Conservation (phyloP, 208 protist species). For the Trypanosoma caninum region DNA sequence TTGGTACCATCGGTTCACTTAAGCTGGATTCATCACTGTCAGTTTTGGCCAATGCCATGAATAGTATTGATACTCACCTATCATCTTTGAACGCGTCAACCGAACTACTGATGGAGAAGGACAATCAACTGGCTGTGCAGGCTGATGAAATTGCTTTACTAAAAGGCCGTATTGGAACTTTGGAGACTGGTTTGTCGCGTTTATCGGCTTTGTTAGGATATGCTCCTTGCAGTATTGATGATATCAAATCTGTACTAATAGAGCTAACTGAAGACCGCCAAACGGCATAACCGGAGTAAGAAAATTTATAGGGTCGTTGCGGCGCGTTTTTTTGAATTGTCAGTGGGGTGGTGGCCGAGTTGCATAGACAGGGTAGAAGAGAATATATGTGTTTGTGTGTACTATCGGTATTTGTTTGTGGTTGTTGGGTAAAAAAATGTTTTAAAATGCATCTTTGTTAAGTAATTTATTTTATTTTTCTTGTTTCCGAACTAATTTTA, state of each 20-base stretch:
- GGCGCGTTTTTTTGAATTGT: conserved; percentile 21
- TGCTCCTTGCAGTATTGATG: conserved; percentile 25
- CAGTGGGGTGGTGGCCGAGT: not conserved
- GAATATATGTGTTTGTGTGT: too few species aligned
- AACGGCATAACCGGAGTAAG: conserved; percentile 19
- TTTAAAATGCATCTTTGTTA: too few species aligned
- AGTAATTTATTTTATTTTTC: too few species aligned
- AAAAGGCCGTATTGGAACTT: conserved; percentile 2
- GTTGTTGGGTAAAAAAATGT: too few species aligned
- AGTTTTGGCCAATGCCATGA: not conserved
- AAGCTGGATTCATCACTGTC: conserved; percentile 1
- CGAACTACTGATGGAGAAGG: conserved; percentile 23
- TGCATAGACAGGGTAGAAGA: not conserved
- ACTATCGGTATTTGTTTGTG: too few species aligned
- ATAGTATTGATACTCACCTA: conserved; percentile 12
- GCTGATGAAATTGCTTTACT: conserved; percentile 32
- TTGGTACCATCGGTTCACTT: conserved; percentile 1
- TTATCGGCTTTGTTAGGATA: conserved; percentile 27
- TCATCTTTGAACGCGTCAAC: not conserved
- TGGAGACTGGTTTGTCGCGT: conserved; percentile 7
- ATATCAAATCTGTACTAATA: conserved; percentile 24
- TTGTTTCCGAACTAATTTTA: too few species aligned
- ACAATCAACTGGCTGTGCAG: conserved; percentile 26
- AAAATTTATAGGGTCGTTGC: conserved; percentile 27
- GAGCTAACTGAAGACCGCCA: conserved; percentile 31